Evolutionary conservation across 805 yeast genomes (phyloP).

Genomic region (Candida morakotiae): DNA sequence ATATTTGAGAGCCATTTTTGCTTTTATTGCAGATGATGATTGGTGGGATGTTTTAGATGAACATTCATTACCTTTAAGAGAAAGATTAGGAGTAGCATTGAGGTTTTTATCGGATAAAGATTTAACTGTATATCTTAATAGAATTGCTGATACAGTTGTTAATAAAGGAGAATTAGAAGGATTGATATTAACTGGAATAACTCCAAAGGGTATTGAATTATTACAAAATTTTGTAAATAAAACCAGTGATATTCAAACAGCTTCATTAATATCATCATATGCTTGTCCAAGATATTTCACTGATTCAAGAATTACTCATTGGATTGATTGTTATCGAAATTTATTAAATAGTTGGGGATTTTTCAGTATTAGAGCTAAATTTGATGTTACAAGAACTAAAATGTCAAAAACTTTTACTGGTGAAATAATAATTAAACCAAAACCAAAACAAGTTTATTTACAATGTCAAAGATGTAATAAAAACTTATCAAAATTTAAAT

Average conservation of each 20-base stretch:
- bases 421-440: constrained; percentile 40
- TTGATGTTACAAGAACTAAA: constrained; percentile 74
- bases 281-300: constrained; percentile 81
- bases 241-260: constrained; percentile 89
- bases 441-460: constrained; percentile 72
- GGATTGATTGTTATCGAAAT: constrained; percentile 70
- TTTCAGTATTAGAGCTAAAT: constrained; percentile 74
- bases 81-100: constrained; percentile 85
- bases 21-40: constrained; percentile 87
- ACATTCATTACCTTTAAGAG: constrained; percentile 80
- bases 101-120: constrained; percentile 80
- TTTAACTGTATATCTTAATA: constrained; percentile 63
- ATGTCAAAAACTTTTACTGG: constrained; percentile 55
- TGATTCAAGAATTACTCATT: constrained; percentile 68
- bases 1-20: constrained; percentile 86
- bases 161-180: constrained; percentile 87
- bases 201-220: constrained; percentile 76
- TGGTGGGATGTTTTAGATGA: constrained; percentile 97
- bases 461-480: constrained; percentile 84
- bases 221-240: constrained; percentile 84
- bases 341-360: constrained; percentile 77
- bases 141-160: constrained; percentile 69
- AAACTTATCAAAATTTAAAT: constrained; percentile 45
- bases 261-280: constrained; percentile 72
- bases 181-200: constrained; percentile 83